Base-by-base conservation (phyloP, 208 protist species). In the Phytomonas francai region DNA sequence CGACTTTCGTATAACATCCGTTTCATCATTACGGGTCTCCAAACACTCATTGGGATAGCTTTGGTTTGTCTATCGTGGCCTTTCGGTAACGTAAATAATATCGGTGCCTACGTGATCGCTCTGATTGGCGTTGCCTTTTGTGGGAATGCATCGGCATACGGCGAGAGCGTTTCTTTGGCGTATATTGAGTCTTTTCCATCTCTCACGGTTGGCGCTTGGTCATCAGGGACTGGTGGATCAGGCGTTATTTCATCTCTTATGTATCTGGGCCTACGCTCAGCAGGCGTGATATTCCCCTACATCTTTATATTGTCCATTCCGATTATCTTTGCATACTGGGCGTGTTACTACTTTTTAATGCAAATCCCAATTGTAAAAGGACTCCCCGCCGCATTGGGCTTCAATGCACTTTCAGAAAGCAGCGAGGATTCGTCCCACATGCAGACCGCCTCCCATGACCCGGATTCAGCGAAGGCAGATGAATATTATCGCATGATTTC, bases 201-300 rank as follows among this genome's bases (percentile, higher is more conserved):
- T 12, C 79, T 76, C 30, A 76, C 87, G 39, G 89, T 97, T 34
- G 87, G 87, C 42, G 87, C 86, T 34, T 97, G 91, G 90, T 80
- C 78, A 51, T 89, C 80, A 22, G 93, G 93, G 39, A 97, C 93
- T 11, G 93, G 93, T 57, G 81, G 93, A 31, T 93, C 93, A 11
- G 93, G 93, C 62, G 90, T 97, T 12, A 68, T 76, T 58, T 76
- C 88, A 1, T 80, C 89, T 33, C 66, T 92, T 0, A 68, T 95
- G 34, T 94, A 89, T 66, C 74, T 97, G n/a, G 78, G 65, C 16
- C 59, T 97, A 27, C 77, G 68, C 12, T 78, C 72, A 59, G 81
- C 79, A 7, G 79, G 79, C 0, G 45, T 96, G 32, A 76, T 58
- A 16, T 69, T 87, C 59, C 57, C 70, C 39, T 63, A 66, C 3